Base-by-base conservation (phyloP, 192 early-diverging fungal genomes). In the Coemansia nantahalensis region DNA sequence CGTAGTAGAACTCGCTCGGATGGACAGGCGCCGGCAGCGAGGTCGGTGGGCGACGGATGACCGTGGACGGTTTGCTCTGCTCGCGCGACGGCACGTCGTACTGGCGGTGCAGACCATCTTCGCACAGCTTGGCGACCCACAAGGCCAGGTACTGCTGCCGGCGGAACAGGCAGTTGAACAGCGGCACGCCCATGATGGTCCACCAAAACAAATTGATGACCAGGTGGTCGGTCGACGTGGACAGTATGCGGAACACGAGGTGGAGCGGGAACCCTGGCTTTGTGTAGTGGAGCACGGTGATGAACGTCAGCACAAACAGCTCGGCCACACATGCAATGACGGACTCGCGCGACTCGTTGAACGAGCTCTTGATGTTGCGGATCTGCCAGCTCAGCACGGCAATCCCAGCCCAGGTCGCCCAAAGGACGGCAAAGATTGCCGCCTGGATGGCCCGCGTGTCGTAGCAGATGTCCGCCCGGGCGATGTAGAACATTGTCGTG, bases 301-400 rank as follows among this genome's bases (percentile, higher is more conserved):
- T n/a, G n/a, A n/a, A n/a, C n/a, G n/a, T n/a, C n/a, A n/a, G n/a
- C n/a, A n/a, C n/a, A n/a, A n/a, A n/a, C n/a, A n/a, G n/a, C n/a
- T n/a, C n/a, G n/a, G n/a, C n/a, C n/a, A n/a, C n/a, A n/a, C n/a
- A n/a, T n/a, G n/a, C n/a, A n/a, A 56, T 15, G 17, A 45, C 37
- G 19, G 59, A 61, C 36, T 70, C 63, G 28, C 68, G 67, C 19
- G 48, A 57, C 49, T 78, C 75, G 38, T 78, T 78, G 39, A 78
- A 78, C 17, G 67, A 66, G 56, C 63, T 67, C 43, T 66, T 66
- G 42, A 78, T 71, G 28, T 57, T 44, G 38, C 75, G 68, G 39
- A 73, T 73, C 14, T 49, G 54, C 70, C 70, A 73, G 39, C 39
- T 60, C 16, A 73, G 23, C 3, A 34, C 2, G 2, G 50, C 63